Base-by-base conservation (phyloP, 495 filamentous ascomycete genomes). In the Chaetomium cochliodes region DNA sequence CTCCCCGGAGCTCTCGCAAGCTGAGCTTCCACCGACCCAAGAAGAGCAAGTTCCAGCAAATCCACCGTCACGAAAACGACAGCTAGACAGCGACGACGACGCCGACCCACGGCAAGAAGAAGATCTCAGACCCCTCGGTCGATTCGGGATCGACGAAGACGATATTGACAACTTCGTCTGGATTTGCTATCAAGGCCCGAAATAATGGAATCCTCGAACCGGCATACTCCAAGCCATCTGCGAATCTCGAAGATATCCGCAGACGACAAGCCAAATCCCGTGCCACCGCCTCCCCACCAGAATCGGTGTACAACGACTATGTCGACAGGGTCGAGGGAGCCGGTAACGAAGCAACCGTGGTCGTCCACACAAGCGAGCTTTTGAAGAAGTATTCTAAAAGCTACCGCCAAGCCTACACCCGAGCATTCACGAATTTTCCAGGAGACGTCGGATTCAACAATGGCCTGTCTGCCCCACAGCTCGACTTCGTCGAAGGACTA, bases 391-490 rank as follows among this genome's bases (percentile, higher is more conserved):
- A 72, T 59, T 26, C 20, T 5, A 50, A 61, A 22, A 46, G 42
- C 30, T 76, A 76, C 41, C n/a, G 13, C 13, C 22, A n/a, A 33
- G 62, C 22, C 18, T 66, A 62, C 63, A 73, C 72, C 68, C 67
- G 61, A 55, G 57, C 62, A 20, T 73, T 74, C 42, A 73, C 70
- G 28, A 62, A 26, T 56, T 69, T 71, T 52, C 70, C 72, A 22
- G 65, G 65, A 23, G 54, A 74, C 51, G 63, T 70, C 46, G 72
- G 72, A n/a, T 74, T 76, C 53, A 76, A 74, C 53, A 63, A 76
- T 42, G 66, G 74, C 51, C 44, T 77, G 26, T 72, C 69, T 26
- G 64, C 68, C 50, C 70, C 69, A 25, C 67, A 73, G 39, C 74
- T 72, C 28, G 71, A 74, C 61, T 72, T 73, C 63, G 66, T 74